Base-by-base conservation (phyloP, 2,329 filamentous ascomycete genomes). In the Phialocephala subalpina region DNA sequence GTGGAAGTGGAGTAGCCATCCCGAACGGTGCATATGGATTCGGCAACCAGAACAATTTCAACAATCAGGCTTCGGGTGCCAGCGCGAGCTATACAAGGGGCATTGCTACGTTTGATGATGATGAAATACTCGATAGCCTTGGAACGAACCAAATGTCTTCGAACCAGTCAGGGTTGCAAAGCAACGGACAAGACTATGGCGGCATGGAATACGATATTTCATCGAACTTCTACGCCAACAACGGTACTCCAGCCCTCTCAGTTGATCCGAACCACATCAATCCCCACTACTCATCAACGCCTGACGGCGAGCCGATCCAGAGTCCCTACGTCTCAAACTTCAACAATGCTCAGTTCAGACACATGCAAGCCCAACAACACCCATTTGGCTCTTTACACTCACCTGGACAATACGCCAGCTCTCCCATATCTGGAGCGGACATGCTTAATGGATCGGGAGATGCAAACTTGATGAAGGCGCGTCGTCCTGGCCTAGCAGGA, bases 261-360 rank as follows among this genome's bases (percentile, higher is more conserved):
- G 86, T 90, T 73, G 89, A 92, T 70, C 87, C 84, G 25, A 75
- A 86, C 57, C 89, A 91, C 65, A 89, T 93, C 75, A 91, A 92
- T 75, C 88, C 93, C 68, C 97, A 93, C 68, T 98, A 92, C 79
- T 97, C 95, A 22, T 93, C 92, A 77, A 97, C 94, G 1, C 94
- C 95, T 3, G 95, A 98, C 67, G 93, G 93, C 60, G 91, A 93
- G 61, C 94, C 95, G 6, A 95, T 97, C 67, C 92, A 97, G 75
- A 97, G 94, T 74, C 95, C 95, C 0, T 97, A 94, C 75, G 86
- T 92, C 49, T 87, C 91, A 72, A 89, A 86, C 75, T 96, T 94
- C 82, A 91, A 90, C 79, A 91, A 92, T 75, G 84, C 85, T 40
- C 92, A 94, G 70, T 97, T 93, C 77, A 88, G 91, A 53, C 86